These are phyloP conservation scores for Acrocalymma vagum DNA, from an alignment of 2,329 filamentous ascomycete genomes.

Conservation along the genomic window DNA sequence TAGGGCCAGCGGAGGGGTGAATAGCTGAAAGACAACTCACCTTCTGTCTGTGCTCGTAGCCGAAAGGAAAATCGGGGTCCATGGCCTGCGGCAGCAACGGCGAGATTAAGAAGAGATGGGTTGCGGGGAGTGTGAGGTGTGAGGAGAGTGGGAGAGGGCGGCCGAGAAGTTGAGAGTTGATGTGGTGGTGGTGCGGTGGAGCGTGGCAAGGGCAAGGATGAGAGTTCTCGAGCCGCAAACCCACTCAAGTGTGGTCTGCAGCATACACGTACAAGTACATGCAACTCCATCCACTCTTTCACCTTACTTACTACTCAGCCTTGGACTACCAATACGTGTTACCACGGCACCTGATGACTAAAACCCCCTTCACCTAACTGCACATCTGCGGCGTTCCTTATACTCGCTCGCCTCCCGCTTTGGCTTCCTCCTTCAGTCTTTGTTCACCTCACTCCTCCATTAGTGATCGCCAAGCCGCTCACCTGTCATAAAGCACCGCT, in stretches of 20 bases:
- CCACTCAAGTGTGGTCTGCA: no score
- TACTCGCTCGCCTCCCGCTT: no score
- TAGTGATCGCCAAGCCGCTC: constrained; percentile 10
- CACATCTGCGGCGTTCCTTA: no score
- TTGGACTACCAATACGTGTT: no score
- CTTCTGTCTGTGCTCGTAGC: constrained; percentile 45
- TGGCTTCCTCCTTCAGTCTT: not conserved
- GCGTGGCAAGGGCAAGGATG: constrained; percentile 25
- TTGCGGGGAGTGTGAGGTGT: constrained; percentile 1
- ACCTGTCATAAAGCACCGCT: constrained; percentile 15
- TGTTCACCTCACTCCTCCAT: not conserved
- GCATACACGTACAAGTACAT: no score
- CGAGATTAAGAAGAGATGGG: constrained; percentile 6
- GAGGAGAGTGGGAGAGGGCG: constrained; percentile 6
- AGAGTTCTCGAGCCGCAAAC: constrained; percentile 11
- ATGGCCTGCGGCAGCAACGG: no score
- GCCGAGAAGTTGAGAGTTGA: constrained; percentile 4
- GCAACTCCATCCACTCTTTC: constrained; percentile 1
- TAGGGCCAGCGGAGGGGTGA: not conserved
- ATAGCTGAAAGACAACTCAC: no score
- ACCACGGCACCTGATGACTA: no score
- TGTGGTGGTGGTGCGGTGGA: constrained; percentile 6
- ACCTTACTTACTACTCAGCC: constrained; percentile 1
- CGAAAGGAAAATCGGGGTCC: constrained; percentile 38
- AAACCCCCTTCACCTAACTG: no score